Conservation (phyloP, 495 filamentous ascomycete species). For the Xylaria scruposa region DNA sequence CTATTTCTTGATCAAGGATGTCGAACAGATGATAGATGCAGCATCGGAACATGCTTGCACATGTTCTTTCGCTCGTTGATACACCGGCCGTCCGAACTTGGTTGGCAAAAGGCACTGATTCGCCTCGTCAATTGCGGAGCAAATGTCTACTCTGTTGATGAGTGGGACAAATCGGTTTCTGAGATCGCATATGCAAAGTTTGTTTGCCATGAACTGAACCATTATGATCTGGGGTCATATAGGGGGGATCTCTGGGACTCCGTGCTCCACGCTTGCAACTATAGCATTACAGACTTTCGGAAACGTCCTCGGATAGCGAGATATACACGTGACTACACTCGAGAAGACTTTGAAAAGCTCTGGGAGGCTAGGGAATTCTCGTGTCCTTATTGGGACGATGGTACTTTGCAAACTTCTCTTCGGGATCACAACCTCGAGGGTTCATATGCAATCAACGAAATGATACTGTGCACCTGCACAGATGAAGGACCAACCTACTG, state of each 20-base stretch:
- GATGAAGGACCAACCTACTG: background rate
- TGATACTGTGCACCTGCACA: no score
- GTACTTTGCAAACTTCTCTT: background rate
- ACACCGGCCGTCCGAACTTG: conserved; percentile 21
- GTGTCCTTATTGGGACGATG: no score
- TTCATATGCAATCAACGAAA: background rate
- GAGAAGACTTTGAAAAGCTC: background rate
- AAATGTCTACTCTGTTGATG: conserved; percentile 9
- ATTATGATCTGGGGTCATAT: conserved; percentile 8
- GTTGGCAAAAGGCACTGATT: conserved; percentile 20
- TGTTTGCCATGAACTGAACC: background rate
- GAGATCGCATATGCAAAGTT: conserved; percentile 14
- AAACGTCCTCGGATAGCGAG: background rate
- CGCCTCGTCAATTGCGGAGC: conserved; percentile 15
- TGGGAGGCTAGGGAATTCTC: background rate
- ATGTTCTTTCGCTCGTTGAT: conserved; percentile 24
- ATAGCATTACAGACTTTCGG: conserved; percentile 13
- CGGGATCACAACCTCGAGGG: no score
- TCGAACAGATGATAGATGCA: conserved; percentile 14
- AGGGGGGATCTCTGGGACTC: conserved; percentile 20
- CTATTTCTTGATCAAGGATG: conserved; percentile 13
- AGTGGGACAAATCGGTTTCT: conserved; percentile 11
- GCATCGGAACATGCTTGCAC: conserved; percentile 21
- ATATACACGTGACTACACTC: background rate
- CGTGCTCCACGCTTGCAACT: conserved; percentile 12